A percentile compares a stretch with the other conserved stretches of the same genome.
phyloP scores from a whole-genome alignment of 192 early-diverging fungal genomes.

The Haplosporangium gracile region DNA sequence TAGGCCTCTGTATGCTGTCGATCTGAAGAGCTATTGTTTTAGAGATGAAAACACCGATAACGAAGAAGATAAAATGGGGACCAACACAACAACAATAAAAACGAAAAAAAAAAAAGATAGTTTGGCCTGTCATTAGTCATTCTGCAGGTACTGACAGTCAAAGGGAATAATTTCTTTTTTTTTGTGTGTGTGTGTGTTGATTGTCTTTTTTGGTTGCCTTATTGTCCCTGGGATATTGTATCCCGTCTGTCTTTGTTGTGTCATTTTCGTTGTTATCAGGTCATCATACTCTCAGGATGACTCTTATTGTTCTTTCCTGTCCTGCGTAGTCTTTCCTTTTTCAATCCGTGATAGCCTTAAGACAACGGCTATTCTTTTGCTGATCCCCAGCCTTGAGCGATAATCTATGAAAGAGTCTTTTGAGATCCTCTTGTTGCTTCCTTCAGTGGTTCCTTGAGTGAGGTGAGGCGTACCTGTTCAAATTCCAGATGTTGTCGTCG shows the following conservation, averaged over 20 bases:
- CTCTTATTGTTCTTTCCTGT: too few species aligned
- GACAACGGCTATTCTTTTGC: too few species aligned
- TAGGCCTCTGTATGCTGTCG: slow-evolving; percentile 53
- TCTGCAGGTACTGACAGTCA: neutral
- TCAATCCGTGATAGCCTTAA: neutral
- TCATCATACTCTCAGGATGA: too few species aligned
- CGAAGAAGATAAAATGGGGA: neutral
- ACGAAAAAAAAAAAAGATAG: slow-evolving; percentile 4
- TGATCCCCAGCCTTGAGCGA: too few species aligned
- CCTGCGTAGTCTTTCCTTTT: too few species aligned
- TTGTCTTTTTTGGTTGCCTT: neutral
- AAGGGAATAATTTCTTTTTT: neutral
- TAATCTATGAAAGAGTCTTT: neutral
- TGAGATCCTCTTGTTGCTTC: neutral
- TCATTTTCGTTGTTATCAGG: too few species aligned
- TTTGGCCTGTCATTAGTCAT: slow-evolving; percentile 50
- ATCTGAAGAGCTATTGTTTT: slow-evolving; percentile 44
- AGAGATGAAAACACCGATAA: neutral
- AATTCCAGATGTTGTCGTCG: slow-evolving; percentile 56
- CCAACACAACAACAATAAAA: neutral
- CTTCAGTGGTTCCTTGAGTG: neutral
- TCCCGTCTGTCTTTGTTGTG: neutral
- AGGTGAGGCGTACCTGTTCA: slow-evolving; percentile 37
- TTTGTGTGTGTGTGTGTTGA: neutral
- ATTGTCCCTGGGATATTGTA: neutral